These are phyloP conservation scores for Cornus florida DNA, from an alignment of 148 eudicot species.

Conservation along the genomic window DNA sequence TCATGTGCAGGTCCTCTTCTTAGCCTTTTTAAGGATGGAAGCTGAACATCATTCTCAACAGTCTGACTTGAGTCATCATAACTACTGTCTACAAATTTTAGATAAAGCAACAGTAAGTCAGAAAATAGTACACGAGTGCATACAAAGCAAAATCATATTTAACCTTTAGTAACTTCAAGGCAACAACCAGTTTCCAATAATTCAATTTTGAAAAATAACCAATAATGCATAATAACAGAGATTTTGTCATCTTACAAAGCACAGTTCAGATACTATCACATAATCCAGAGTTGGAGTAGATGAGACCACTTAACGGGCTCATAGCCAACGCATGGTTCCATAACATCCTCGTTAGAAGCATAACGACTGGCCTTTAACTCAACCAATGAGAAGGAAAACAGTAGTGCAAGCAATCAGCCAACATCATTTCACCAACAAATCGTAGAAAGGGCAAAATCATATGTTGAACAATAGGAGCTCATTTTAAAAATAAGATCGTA, in stretches of 20 bases:
- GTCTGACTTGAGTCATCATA: slow-evolving; percentile 10
- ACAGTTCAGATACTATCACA: neutral
- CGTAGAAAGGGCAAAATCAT: too few relatives aligned
- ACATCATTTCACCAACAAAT: too few relatives aligned
- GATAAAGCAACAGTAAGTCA: neutral
- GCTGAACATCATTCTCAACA: neutral
- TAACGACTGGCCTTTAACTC: neutral
- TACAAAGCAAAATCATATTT: neutral
- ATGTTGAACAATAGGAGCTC: too few relatives aligned
- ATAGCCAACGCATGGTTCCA: neutral
- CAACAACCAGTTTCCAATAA: neutral
- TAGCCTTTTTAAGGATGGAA: slow-evolving; percentile 11
- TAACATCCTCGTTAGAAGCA: too few relatives aligned
- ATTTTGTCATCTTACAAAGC: neutral
- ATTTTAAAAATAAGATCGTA: too few relatives aligned
- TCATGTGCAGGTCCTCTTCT: slow-evolving; percentile 23
- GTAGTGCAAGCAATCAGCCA: neutral
- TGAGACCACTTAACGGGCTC: neutral
- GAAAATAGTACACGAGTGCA: neutral
- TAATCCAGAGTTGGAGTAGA: neutral
- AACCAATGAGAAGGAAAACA: neutral
- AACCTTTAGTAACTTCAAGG: neutral
- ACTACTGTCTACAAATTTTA: slow-evolving; percentile 17
- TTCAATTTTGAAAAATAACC: neutral
- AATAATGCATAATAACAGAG: neutral